Base-by-base conservation (phyloP, 345 rosid species). In the Linum trigynum region DNA sequence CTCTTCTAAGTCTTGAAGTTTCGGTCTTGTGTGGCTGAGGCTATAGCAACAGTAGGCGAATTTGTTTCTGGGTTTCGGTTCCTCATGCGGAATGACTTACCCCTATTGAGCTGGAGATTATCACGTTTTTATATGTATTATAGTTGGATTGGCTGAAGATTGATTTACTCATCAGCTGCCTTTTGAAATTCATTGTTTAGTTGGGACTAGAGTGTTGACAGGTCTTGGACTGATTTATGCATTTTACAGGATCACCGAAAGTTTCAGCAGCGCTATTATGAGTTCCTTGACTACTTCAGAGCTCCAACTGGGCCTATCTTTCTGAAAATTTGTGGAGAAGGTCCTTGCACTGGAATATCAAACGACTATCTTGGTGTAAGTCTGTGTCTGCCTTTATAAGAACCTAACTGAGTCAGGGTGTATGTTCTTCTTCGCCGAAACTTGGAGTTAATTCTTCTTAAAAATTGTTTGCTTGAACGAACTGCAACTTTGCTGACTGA, bases 181-280 rank as follows among this genome's bases (percentile, higher is more conserved):
- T 23, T 23, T 23, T 23, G 32, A 23, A 23, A 23, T 23, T 23
- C 32, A 23, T 23, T 23, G 32, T 23, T 23, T 23, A 15, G 53
- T 48, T 48, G 2, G 14, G 9, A 15, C 53, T 48, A 9, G 53
- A 57, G 6, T 16, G 10, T 55, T 55, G 23, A 55, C 16, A 55
- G 15, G 57, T 3, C 17, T 32, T n/a, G 9, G 23, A 16, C 36
- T 35, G 9, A 16, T 57, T 16, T 5, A 0, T 35, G 59, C 36
- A 32, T 57, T 58, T 68, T 63, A 59, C 79, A 92, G 98, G 95
- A 90, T 71, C 89, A 69, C 62, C 84, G 85, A 2, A 32, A 66
- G 72, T 92, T 92, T 79, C 57, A 71, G 51, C 97, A 92, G 81
- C 72, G 97, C 3, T 88, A 90, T 68, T 92, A 85, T 77, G 97